Conservation (phyloP, 805 yeast species). For the Phaffomyces opuntiae region DNA sequence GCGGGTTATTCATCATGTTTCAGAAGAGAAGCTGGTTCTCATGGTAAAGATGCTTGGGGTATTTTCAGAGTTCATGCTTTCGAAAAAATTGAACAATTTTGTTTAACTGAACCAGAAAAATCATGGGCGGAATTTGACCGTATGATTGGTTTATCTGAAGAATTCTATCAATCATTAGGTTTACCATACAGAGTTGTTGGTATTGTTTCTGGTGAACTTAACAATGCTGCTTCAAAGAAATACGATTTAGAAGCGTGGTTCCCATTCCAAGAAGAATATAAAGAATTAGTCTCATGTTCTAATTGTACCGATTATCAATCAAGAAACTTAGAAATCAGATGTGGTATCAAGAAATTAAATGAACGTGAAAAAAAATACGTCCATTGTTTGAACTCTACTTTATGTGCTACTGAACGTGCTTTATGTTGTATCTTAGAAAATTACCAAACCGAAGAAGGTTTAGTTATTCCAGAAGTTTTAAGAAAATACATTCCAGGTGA, state of each 20-base stretch:
- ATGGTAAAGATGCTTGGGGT: slow-evolving; percentile 99
- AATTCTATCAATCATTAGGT: slow-evolving; percentile 84
- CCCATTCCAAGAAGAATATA: slow-evolving; percentile 98
- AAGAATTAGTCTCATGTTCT: slow-evolving; percentile 96
- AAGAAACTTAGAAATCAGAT: slow-evolving; percentile 96
- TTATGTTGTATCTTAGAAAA: slow-evolving; percentile 95
- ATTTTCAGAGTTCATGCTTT: slow-evolving; percentile 98
- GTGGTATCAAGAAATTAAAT: slow-evolving; percentile 93
- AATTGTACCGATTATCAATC: slow-evolving; percentile 99
- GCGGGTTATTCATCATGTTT: slow-evolving; percentile 98
- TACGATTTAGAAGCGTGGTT: slow-evolving; percentile 99
- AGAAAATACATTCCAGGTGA: slow-evolving; percentile 97
- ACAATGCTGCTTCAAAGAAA: slow-evolving; percentile 98
- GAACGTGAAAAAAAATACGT: slow-evolving; percentile 96
- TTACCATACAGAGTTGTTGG: slow-evolving; percentile 97
- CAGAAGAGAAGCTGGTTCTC: slow-evolving; percentile 99
- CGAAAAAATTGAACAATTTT: slow-evolving; percentile 96
- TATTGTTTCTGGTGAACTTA: slow-evolving; percentile 96
- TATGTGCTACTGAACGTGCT: slow-evolving; percentile 98
- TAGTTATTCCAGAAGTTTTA: slow-evolving; percentile 88
- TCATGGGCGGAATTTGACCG: slow-evolving; percentile 97
- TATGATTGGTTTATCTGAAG: slow-evolving; percentile 89
- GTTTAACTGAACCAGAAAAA: slow-evolving; percentile 93
- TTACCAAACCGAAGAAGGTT: slow-evolving; percentile 96
- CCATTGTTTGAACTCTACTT: slow-evolving; percentile 95